Percentiles rank a stretch among this genome's conserved stretches.
phyloP scores from a whole-genome alignment of 164 flowering plant species.

The Amborella trichopoda region DNA sequence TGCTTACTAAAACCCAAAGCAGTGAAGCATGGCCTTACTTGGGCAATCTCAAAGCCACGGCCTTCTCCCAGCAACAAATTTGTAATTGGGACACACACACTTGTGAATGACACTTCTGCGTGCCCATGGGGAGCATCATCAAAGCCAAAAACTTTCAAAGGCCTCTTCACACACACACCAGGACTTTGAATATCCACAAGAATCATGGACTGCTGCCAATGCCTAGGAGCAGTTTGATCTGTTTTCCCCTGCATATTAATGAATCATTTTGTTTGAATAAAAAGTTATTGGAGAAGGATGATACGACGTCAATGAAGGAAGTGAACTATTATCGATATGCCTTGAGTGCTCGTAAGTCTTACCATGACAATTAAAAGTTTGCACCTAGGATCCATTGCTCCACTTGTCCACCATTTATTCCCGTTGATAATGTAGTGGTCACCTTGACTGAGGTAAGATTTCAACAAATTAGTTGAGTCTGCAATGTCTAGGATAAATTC shows the following conservation, averaged over 20 bases:
- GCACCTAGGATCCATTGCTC: conserved; percentile 99
- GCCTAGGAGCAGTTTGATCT: conserved; percentile 58
- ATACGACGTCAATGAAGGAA: too few relatives aligned
- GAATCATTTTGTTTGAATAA: too few relatives aligned
- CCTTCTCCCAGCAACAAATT: conserved; percentile 95
- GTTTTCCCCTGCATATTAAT: conserved; percentile 99
- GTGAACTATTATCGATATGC: too few relatives aligned
- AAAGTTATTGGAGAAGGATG: too few relatives aligned
- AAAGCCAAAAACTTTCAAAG: conserved; percentile 84
- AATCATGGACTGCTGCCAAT: conserved; percentile 96
- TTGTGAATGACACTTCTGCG: conserved; percentile 76
- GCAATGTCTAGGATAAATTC: too few relatives aligned
- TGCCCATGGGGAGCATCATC: conserved; percentile 99
- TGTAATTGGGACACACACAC: conserved; percentile 69
- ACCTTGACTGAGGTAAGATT: conserved; percentile 74
- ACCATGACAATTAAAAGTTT: conserved; percentile 91
- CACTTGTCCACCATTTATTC: conserved; percentile 99
- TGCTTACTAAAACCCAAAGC: too few relatives aligned
- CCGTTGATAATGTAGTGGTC: conserved; percentile 83
- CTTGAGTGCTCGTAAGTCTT: too few relatives aligned
- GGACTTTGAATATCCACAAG: conserved; percentile 75
- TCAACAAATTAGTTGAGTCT: too few relatives aligned
- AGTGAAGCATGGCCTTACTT: too few relatives aligned
- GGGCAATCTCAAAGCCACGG: conserved; percentile 98
- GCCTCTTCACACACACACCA: conserved; percentile 65